phyloP scores from a whole-genome alignment of 805 yeast species.

The Ogataea populi-albae region DNA sequence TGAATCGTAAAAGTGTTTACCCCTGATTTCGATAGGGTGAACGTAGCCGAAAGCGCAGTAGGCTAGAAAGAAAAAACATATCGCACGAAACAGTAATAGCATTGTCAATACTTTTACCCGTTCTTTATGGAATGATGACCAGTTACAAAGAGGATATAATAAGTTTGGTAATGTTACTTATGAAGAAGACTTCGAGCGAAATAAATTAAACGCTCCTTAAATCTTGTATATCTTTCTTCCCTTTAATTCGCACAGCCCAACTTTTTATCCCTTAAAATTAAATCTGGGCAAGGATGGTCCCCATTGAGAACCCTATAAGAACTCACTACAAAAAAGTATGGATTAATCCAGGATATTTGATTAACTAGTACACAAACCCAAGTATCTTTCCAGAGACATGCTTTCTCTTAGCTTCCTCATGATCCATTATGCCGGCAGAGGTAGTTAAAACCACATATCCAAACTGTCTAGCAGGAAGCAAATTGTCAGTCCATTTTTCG shows the following conservation, averaged over 20 bases:
- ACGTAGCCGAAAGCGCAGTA: slow-evolving; percentile 17
- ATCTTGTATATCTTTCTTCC: slow-evolving; percentile 1
- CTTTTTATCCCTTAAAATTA: too few species aligned
- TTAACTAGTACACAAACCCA: slow-evolving; percentile 98
- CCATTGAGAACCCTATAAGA: background rate
- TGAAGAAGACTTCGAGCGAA: background rate
- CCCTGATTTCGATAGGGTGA: slow-evolving; percentile 66
- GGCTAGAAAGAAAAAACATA: slow-evolving; percentile 7
- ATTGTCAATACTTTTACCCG: too few species aligned
- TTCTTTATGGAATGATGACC: too few species aligned
- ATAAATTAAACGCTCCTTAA: background rate
- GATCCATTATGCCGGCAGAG: slow-evolving; percentile 99
- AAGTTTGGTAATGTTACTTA: background rate
- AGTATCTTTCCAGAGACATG: slow-evolving; percentile 99
- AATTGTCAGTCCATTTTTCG: slow-evolving; percentile 98
- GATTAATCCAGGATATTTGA: too few species aligned
- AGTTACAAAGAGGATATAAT: too few species aligned
- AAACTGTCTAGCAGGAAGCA: slow-evolving; percentile 98
- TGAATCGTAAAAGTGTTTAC: slow-evolving; percentile 72
- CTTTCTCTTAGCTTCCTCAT: slow-evolving; percentile 99
- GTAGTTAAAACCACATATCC: slow-evolving; percentile 98
- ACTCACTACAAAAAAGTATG: slow-evolving; percentile 1
- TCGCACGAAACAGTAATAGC: slow-evolving; percentile 3
- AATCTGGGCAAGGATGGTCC: background rate
- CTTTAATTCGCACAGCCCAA: slow-evolving; percentile 2